Base-by-base conservation (phyloP, 139 green algal genomes). In the Coelastrella sp. region DNA sequence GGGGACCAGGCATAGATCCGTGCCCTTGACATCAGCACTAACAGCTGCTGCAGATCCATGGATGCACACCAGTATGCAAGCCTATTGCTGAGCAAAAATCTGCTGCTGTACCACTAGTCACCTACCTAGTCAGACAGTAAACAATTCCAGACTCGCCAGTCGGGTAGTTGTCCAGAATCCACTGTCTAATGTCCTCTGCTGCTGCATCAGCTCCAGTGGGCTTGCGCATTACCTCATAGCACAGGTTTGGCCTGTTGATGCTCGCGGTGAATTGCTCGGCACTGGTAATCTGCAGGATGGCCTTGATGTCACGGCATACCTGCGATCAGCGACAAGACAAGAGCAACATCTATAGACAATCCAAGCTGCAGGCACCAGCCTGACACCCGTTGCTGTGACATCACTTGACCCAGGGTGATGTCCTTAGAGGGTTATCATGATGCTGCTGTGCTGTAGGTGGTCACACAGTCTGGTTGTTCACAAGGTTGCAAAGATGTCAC, bases 81-180 rank as follows among this genome's bases (percentile, higher is more conserved):
- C 35, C 35, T 49, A 49, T 49, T 49, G 35, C 35, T 49, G 35
- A 49, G 35, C 35, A 49, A 49, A 49, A 15, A 70, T 70, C 63
- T 70, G 63, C 63, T 70, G 63, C 12, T 17, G 68, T 24, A 15
- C 10, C 19, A 76, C 8, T 76, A 19, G 17, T 3, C 68, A 24
- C 17, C 14, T 95, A 94, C 59, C 96, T 91, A 0, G 95, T 97
- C 27, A 99, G 90, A 91, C 95, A 97, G 94, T 99, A 99, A 65
- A 99, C 95, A 68, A 99, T 99, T 85, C 97, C 97, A 0, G 92
- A 95, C 7, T 93, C 74, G 8, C 90, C 86, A 0, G 57, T 35
- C 15, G 70, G 68, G 58, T 93, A 95, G 86, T 96, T 92, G 61
- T 68, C 22, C 6, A 15, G 17, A 22, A 97, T 89, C 93, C 94